Evolutionary conservation across 345 rosid species (phyloP), one percentile per base, ranked within the genome.

Genomic region (Moricandia arvensis): DNA sequence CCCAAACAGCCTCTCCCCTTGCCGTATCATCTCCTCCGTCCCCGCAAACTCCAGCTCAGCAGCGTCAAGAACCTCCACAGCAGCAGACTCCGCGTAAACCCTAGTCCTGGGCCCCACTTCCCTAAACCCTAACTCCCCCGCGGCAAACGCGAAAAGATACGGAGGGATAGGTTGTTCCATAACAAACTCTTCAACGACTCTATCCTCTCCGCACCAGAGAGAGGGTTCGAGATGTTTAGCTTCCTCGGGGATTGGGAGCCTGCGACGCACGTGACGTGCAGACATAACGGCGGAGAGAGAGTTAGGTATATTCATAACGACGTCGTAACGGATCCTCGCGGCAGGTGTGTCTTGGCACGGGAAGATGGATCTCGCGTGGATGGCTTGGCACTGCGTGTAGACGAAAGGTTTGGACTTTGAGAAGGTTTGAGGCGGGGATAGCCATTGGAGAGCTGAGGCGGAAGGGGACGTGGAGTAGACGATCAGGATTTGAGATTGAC

Each of bases 261-360:
- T 85, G 15, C 96, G 90, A 15, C 83, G 86, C 24, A 76, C 80
- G 63, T 89, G 93, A 4, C 87, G 82, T 4, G 97, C 94, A 2
- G 97, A 86, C 98, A 93, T 93, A 41, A 93, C 98, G 7, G 91
- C 91, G 17, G 93, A 89, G 31, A 93, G 86, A 26, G 86, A 72
- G 9, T 69, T 61, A 0, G 97, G 97, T 33, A 91, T 55, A 83
- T 93, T 93, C 60, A 93, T 71, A 0, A 77, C 59, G 10, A 90
- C 94, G 5, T 83, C 80, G 83, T 91, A 93, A 1, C 87, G 61
- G 27, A 93, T 72, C 45, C 98, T 82, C 9, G 96, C 94, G 0
- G 96, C 97, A 0, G 98, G 98, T 0, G 97, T 87, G 84, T 93
- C 98, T 82, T 91, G 98, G 76, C 94, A 91, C 1, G 97, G 98